Evolutionary conservation across 306 rosid species (phyloP).

Genomic region (Cicer yamashitae): DNA sequence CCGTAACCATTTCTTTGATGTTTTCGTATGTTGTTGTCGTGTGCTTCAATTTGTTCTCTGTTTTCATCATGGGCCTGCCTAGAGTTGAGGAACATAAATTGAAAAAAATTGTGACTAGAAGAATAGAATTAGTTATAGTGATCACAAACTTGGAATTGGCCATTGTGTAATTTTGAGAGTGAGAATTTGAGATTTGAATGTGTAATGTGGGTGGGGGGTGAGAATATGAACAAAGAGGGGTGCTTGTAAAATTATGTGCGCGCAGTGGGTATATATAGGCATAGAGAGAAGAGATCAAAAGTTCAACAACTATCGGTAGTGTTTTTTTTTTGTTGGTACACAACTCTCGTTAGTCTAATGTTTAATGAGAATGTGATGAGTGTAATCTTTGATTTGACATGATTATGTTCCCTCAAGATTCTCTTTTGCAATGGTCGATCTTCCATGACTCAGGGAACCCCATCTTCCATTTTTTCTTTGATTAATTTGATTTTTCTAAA

Average conservation of each 20-base stretch:
- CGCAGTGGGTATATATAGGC: constrained; percentile 57
- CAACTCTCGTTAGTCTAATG: neutral
- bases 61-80: constrained; percentile 52
- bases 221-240: neutral
- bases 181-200: neutral
- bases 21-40: neutral
- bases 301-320: neutral
- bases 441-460: neutral
- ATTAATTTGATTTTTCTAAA: neutral
- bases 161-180: constrained; percentile 43
- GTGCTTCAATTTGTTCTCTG: constrained; percentile 9
- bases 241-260: constrained; percentile 41
- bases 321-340: too few relatives aligned
- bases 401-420: constrained; percentile 58
- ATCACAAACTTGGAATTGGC: constrained; percentile 52
- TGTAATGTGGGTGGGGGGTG: neutral
- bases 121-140: constrained; percentile 19
- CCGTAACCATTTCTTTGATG: too few relatives aligned
- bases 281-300: neutral
- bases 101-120: constrained; percentile 48
- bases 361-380: constrained; percentile 36
- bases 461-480: neutral
- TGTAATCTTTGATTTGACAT: constrained; percentile 34
- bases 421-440: constrained; percentile 35
- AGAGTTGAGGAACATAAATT: constrained; percentile 36